Percentiles rank a stretch among this genome's conserved stretches.
These are phyloP conservation scores for Lycium barbarum DNA, from an alignment of 257 asterid genomes.

Conservation along the genomic window DNA sequence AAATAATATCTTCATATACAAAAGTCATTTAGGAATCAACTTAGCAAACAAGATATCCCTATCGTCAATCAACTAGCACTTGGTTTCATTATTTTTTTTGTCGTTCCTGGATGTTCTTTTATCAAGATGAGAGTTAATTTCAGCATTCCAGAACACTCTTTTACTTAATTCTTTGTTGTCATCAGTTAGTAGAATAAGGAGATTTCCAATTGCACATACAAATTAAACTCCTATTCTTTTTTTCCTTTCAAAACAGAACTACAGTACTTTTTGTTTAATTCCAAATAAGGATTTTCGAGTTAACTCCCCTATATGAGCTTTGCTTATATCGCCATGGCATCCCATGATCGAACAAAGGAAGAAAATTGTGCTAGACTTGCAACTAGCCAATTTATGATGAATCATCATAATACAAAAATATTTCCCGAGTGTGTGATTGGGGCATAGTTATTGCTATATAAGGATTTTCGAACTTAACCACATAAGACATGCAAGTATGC, in stretches of 20 bases:
- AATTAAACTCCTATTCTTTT: background rate
- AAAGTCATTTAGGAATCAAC: background rate
- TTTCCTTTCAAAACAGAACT: too few relatives aligned
- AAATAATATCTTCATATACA: background rate
- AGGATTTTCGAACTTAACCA: background rate
- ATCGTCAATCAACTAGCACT: background rate
- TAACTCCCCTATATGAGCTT: background rate
- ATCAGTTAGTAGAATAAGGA: background rate
- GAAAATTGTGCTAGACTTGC: background rate
- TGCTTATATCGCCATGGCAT: background rate
- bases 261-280: too few relatives aligned
- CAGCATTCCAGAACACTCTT: background rate
- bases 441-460: background rate
- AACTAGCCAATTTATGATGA: background rate
- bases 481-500: background rate
- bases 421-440: background rate
- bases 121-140: background rate
- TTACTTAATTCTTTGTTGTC: background rate
- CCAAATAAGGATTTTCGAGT: background rate
- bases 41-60: slow-evolving; percentile 1
- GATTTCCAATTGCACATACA: background rate
- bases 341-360: too few relatives aligned
- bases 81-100: background rate
- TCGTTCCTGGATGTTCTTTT: too few relatives aligned
- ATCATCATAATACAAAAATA: background rate